Evolutionary conservation across 148 eudicot genomes (phyloP).

Genomic region (Vaccinium macrocarpon): DNA sequence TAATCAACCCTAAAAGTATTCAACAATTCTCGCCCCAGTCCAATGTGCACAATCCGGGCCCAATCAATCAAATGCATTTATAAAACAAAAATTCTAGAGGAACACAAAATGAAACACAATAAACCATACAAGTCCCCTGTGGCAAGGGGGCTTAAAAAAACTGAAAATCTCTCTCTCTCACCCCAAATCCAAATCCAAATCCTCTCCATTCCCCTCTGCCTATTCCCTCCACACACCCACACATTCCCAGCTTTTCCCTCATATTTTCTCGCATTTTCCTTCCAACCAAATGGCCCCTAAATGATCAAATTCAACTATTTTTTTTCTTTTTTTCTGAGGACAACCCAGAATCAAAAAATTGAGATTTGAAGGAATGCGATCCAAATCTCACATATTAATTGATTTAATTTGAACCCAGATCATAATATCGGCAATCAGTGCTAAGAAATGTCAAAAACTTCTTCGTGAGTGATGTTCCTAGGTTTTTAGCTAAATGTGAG

Average conservation of each 20-base stretch:
- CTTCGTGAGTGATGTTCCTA: not conserved
- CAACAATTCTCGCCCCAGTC: too few species aligned
- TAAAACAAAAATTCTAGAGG: too few species aligned
- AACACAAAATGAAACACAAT: too few species aligned
- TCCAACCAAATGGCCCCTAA: not conserved
- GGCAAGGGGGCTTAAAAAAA: too few species aligned
- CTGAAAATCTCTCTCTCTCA: too few species aligned
- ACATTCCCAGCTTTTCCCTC: constrained; percentile 31
- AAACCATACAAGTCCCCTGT: too few species aligned
- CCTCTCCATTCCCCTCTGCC: too few species aligned
- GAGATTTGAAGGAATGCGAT: not conserved
- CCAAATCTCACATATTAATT: not conserved
- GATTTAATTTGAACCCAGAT: constrained; percentile 5
- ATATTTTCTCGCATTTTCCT: constrained; percentile 20
- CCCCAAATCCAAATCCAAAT: too few species aligned
- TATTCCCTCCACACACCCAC: not conserved
- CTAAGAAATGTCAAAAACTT: not conserved
- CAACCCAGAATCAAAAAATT: not conserved
- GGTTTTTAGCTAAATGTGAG: not conserved
- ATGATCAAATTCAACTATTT: not conserved
- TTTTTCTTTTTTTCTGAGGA: not conserved
- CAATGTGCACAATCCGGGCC: too few species aligned
- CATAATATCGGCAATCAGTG: not conserved
- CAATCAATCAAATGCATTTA: too few species aligned
- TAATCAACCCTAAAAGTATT: too few species aligned